A percentile compares a stretch with the other conserved stretches of the same genome.
Evolutionary conservation across 1,284 basidiomycete genomes (phyloP).

Genomic region (Boletus holoroseus): DNA sequence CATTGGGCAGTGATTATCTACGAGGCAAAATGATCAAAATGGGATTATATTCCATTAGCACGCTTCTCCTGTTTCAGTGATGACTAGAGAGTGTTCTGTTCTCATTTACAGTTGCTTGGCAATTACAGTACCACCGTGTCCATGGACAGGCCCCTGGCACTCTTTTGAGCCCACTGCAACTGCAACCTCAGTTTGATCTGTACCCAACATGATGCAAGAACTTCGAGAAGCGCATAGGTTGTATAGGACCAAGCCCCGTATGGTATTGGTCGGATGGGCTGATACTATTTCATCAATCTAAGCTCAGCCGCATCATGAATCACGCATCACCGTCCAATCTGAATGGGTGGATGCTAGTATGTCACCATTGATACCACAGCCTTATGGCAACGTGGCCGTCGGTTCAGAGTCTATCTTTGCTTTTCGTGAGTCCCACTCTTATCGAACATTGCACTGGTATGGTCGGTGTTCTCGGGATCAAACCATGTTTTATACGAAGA

Average conservation of each 20-base stretch:
- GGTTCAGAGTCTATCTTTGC: background rate
- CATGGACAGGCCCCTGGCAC: background rate
- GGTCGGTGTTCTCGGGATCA: conserved; percentile 1
- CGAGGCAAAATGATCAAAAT: too few relatives aligned
- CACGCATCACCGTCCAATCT: conserved; percentile 2
- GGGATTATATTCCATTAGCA: too few relatives aligned
- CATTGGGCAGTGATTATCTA: too few relatives aligned
- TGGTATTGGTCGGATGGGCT: too few relatives aligned
- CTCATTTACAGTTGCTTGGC: background rate
- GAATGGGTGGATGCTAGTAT: background rate
- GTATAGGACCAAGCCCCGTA: background rate
- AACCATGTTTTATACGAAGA: conserved; percentile 9
- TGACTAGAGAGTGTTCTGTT: too few relatives aligned
- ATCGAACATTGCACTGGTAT: conserved; percentile 16
- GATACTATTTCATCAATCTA: conserved; percentile 1
- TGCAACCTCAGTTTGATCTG: background rate
- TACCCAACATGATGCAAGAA: background rate
- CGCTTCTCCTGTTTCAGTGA: too few relatives aligned
- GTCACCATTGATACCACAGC: background rate
- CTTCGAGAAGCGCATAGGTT: conserved; percentile 9
- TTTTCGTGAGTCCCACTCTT: background rate
- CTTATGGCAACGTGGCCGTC: background rate
- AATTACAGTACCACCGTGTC: background rate
- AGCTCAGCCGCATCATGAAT: conserved; percentile 4
- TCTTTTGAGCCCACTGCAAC: background rate